Base-by-base conservation (phyloP, 257 asterid genomes). In the Orobanche coerulescens region DNA sequence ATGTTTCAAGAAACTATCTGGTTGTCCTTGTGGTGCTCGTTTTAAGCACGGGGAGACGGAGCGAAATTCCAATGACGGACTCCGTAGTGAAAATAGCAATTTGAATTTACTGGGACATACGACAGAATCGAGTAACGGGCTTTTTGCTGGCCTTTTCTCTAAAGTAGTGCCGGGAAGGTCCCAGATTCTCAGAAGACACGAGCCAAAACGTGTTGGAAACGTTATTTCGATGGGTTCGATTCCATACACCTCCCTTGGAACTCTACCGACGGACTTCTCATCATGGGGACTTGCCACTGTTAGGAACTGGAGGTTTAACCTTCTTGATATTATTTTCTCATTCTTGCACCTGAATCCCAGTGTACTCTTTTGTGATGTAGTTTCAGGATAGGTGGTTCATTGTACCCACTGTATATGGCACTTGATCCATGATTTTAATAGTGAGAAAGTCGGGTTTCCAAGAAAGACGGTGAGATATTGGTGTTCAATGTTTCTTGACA, bases 181-280 rank as follows among this genome's bases (percentile, higher is more conserved):
- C 25, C 77, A 30, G 12, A 65, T 49, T 43, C 58, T 59, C 55
- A 68, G 72, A 65, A 81, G 55, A 58, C 76, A 53, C 48, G 76
- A 67, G 36, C 49, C 78, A 3, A 73, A 66, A 71, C 77, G 43
- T 20, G 66, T n/a, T 24, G 79, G 62, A 26, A 78, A 78, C 10
- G 84, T 82, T 53, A 87, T 90, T 68, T 63, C 76, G 60, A 87
- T 90, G 95, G 91, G 94, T 50, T 77, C 95, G 19, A 72, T 90
- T 26, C 95, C 95, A 51, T 72, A 66, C 77, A 76, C 75, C 25
- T 65, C 88, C 70, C 81, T 77, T 54, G 86, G 79, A 88, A 58
- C 22, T 51, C 34, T 12, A 56, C 37, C 49, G 34, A 48, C 16
- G 0, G 36, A 14, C 25, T 22, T 43, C 13, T 62, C 39, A 8